phyloP scores from a whole-genome alignment of 768 basidiomycete species.

The Termitomyces titanicus region DNA sequence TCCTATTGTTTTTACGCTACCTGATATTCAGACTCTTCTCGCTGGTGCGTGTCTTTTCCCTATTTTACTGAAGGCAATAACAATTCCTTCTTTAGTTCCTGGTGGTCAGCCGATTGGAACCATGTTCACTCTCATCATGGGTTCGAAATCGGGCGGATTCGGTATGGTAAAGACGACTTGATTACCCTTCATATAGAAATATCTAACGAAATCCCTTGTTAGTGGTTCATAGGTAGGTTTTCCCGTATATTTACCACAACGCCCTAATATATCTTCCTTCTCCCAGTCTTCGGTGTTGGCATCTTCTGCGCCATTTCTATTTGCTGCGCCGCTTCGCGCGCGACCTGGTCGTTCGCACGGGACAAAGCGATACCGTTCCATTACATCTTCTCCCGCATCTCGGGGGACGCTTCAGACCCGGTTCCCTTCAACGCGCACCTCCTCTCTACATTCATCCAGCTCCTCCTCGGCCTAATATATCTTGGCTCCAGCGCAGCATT shows the following conservation, averaged over 20 bases:
- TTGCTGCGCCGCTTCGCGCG: conserved; percentile 62
- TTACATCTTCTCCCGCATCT: conserved; percentile 42
- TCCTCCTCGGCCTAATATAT: conserved; percentile 59
- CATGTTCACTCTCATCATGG: conserved; percentile 61
- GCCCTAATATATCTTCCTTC: conserved; percentile 7
- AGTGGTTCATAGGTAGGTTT: conserved; percentile 41
- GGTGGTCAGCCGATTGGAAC: conserved; percentile 63
- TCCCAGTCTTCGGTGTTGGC: conserved; percentile 47
- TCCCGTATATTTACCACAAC: not conserved
- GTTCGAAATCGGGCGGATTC: conserved; percentile 57
- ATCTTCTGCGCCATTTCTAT: conserved; percentile 67
- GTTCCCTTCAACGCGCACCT: conserved; percentile 60
- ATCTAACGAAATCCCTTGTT: not conserved
- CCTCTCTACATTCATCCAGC: conserved; percentile 54
- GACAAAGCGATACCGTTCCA: conserved; percentile 63
- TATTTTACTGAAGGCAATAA: conserved; percentile 2
- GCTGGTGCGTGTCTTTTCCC: conserved; percentile 30
- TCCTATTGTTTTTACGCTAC: conserved; percentile 63
- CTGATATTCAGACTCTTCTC: conserved; percentile 50
- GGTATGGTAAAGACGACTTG: conserved; percentile 40
- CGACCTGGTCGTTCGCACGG: conserved; percentile 69
- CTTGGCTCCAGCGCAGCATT: conserved; percentile 62
- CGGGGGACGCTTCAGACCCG: conserved; percentile 30
- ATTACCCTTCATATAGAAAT: too few relatives aligned
- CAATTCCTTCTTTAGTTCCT: conserved; percentile 31